Conservation (phyloP, 257 asterid genomes). For the Haberlea rhodopensis region DNA sequence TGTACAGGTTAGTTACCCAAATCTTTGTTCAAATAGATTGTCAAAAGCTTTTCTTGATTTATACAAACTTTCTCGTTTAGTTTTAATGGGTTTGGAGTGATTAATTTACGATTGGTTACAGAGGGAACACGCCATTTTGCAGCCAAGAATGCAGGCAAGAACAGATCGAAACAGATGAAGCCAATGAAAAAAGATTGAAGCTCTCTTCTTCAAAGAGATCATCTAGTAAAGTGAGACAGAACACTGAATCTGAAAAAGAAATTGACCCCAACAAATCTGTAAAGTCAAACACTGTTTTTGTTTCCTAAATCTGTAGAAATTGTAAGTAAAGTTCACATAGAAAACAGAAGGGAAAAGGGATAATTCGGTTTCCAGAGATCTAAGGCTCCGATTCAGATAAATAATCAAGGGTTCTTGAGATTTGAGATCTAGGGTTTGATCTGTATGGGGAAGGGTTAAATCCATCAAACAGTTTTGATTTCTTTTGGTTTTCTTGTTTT, state of each 20-base stretch:
- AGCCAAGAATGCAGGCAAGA: slow-evolving; percentile 2
- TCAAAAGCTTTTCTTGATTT: background rate
- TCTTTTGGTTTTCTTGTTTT: background rate
- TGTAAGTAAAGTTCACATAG: no score
- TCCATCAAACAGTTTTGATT: background rate
- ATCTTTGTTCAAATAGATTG: background rate
- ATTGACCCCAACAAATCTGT: background rate
- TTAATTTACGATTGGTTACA: background rate
- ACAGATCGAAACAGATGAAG: background rate
- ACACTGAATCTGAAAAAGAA: background rate
- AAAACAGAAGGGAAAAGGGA: background rate
- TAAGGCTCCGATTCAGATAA: background rate
- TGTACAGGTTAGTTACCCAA: background rate
- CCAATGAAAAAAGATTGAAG: background rate
- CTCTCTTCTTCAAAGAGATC: background rate
- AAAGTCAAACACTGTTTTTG: background rate
- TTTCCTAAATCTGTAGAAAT: background rate
- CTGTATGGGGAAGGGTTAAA: background rate
- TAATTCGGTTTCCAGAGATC: background rate
- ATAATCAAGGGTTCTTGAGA: background rate
- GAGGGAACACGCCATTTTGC: background rate
- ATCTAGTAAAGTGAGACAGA: background rate
- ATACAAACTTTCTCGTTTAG: no score
- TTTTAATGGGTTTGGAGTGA: background rate
- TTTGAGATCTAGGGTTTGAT: background rate